These are phyloP conservation scores for Nicotiana rustica DNA, from an alignment of 305 asterid species.

Conservation along the genomic window DNA sequence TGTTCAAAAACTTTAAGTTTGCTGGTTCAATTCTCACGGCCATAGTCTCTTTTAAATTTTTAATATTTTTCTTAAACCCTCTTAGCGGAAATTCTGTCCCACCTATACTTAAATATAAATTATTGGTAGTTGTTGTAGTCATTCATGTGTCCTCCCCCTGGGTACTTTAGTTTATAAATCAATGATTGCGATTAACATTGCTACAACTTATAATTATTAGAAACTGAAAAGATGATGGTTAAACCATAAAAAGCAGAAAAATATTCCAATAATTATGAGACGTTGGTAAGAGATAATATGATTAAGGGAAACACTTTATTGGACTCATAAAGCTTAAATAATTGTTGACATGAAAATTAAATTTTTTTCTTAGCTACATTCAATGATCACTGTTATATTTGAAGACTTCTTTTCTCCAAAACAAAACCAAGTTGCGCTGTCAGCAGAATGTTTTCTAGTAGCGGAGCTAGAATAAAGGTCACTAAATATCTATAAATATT, in stretches of 20 bases:
- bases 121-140: neutral
- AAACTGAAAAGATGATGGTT: neutral
- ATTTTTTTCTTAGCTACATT: neutral
- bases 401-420: conserved; percentile 20
- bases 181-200: neutral
- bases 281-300: neutral
- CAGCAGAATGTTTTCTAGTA: conserved; percentile 53
- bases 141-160: neutral
- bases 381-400: neutral
- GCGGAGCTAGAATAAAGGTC: too few species aligned
- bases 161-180: neutral
- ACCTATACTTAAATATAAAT: neutral
- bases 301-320: neutral
- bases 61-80: too few species aligned
- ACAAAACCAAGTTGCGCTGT: conserved; percentile 63
- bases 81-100: too few species aligned
- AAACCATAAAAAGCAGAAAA: neutral
- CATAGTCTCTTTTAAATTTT: too few species aligned
- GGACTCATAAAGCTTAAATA: neutral
- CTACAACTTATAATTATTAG: neutral
- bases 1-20: too few species aligned
- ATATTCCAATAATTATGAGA: neutral
- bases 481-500: too few species aligned
- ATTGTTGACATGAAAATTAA: too few species aligned
- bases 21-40: too few species aligned